These are phyloP conservation scores for Lecanicillium sp. DNA, from an alignment of 2,329 filamentous ascomycete genomes.

Conservation along the genomic window DNA sequence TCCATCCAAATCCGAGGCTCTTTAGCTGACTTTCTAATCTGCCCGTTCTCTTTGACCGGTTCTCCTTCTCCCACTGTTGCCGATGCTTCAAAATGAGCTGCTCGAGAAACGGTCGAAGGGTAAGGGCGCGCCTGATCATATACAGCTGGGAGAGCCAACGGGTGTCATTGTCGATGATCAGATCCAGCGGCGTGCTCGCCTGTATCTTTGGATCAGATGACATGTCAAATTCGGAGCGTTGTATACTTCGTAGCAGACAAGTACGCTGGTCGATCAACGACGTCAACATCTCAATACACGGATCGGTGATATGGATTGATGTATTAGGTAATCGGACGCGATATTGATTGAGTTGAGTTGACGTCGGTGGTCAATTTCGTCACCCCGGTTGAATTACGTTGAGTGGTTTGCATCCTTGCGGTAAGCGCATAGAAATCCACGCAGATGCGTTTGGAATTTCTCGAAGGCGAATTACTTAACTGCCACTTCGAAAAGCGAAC, in stretches of 20 bases:
- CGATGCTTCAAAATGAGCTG: background rate
- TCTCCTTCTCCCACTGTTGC: background rate
- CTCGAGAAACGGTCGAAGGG: too few relatives aligned
- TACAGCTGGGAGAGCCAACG: constrained; percentile 12
- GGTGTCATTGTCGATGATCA: constrained; percentile 11
- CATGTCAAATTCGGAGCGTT: too few relatives aligned
- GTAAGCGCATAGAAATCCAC: too few relatives aligned
- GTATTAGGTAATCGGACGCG: constrained; percentile 2
- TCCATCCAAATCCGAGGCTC: constrained; percentile 5
- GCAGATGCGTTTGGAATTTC: too few relatives aligned
- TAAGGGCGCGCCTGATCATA: constrained; percentile 10
- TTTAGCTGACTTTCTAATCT: constrained; percentile 7
- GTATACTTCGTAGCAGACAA: too few relatives aligned
- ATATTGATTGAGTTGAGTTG: constrained; percentile 7
- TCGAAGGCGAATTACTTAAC: too few relatives aligned
- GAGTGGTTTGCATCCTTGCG: constrained; percentile 6
- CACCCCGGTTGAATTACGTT: constrained; percentile 5
- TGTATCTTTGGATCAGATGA: constrained; percentile 2
- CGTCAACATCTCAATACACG: constrained; percentile 3
- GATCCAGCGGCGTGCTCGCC: constrained; percentile 7
- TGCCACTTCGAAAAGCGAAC: too few relatives aligned
- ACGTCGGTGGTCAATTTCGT: constrained; percentile 4
- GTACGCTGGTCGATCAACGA: constrained; percentile 27
- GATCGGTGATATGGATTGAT: constrained; percentile 2
- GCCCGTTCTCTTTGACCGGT: constrained; percentile 5